phyloP scores from a whole-genome alignment of 441 rosid genomes.

The Flueggea neowawraea region DNA sequence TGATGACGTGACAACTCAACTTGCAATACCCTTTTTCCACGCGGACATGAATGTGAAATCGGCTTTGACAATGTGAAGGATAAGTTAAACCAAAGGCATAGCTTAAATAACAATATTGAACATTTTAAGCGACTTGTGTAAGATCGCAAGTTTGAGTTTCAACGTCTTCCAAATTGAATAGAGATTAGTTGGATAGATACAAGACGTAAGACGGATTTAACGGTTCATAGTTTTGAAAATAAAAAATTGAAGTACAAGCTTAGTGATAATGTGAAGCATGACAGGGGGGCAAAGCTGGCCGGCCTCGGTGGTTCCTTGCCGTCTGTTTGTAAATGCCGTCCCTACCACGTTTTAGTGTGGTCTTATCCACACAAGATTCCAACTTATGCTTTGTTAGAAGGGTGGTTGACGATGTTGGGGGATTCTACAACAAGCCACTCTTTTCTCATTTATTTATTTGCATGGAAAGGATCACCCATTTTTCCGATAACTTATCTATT shows the following conservation, averaged over 20 bases:
- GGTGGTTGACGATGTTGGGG: neutral
- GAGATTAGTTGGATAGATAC: no score
- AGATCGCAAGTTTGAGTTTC: no score
- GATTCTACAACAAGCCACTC: no score
- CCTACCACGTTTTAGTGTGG: slow-evolving; percentile 22
- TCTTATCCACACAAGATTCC: slow-evolving; percentile 20
- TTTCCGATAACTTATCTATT: no score
- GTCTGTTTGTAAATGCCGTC: slow-evolving; percentile 29
- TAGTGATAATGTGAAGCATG: slow-evolving; percentile 13
- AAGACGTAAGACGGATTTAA: no score
- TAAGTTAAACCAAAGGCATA: neutral
- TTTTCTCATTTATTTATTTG: no score
- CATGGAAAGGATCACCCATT: no score
- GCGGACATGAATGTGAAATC: neutral
- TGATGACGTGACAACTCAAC: neutral
- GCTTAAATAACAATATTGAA: no score
- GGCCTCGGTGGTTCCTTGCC: slow-evolving; percentile 19
- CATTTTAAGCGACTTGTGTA: no score
- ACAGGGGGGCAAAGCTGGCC: slow-evolving; percentile 15
- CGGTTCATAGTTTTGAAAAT: no score
- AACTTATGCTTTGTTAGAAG: slow-evolving; percentile 8
- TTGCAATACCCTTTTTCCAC: slow-evolving; percentile 2
- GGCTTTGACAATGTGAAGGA: neutral
- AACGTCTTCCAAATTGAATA: no score
- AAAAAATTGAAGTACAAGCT: neutral